A percentile compares a stretch with the other conserved stretches of the same genome.
phyloP scores from a whole-genome alignment of 305 asterid species.

The Solanum hybrid region DNA sequence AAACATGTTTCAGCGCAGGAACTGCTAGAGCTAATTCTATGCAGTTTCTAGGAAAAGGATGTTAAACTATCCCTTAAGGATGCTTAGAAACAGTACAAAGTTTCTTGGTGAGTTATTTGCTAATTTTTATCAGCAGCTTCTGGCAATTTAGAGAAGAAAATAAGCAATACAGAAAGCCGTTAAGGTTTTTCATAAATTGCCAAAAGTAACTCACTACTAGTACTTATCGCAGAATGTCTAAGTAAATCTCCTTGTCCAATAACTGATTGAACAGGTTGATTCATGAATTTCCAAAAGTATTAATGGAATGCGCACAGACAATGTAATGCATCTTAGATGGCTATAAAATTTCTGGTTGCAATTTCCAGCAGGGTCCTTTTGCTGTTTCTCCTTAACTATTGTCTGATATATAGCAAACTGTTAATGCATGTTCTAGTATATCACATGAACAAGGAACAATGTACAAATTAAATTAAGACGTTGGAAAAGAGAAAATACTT shows the following conservation, averaged over 20 bases:
- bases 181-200: neutral
- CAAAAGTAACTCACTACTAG: neutral
- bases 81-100: neutral
- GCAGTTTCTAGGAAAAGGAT: neutral
- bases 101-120: neutral
- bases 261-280: neutral
- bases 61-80: neutral
- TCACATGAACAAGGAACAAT: neutral
- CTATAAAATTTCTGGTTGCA: neutral
- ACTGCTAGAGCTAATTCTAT: neutral
- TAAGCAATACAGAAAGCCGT: neutral
- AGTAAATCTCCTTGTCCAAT: neutral
- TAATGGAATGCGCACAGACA: neutral
- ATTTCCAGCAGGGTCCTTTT: neutral
- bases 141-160: neutral
- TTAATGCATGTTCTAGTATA: neutral
- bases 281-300: neutral
- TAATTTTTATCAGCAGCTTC: neutral
- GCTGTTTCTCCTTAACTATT: neutral
- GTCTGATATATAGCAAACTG: neutral
- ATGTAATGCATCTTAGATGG: neutral
- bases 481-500: conserved; percentile 22
- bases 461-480: neutral
- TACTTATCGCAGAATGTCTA: neutral
- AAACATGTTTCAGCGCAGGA: neutral